Conservation (phyloP, 495 filamentous ascomycete species). For the Cenococcum geophilum region DNA sequence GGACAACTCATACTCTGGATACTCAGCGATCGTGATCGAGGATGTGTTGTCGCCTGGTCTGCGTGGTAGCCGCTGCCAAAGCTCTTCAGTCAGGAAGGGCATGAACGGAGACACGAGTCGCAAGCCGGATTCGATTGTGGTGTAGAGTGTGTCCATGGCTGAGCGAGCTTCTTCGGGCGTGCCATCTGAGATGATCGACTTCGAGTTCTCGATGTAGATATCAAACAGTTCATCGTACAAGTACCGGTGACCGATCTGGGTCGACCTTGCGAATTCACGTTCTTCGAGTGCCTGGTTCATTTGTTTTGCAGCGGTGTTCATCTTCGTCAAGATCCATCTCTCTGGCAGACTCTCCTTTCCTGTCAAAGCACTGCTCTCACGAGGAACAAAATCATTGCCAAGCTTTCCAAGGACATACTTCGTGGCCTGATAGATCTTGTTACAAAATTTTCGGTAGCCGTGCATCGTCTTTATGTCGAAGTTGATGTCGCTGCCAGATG, state of each 20-base stretch:
- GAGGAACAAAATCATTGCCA: conserved; percentile 65
- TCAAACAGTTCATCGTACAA: conserved; percentile 62
- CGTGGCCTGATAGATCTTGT: conserved; percentile 88
- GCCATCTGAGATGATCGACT: conserved; percentile 61
- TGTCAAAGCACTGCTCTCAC: conserved; percentile 47
- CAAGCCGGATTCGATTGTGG: conserved; percentile 61
- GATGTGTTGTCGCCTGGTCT: conserved; percentile 54
- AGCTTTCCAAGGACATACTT: conserved; percentile 80
- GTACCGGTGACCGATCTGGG: conserved; percentile 60
- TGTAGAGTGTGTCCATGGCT: conserved; percentile 47
- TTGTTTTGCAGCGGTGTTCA: conserved; percentile 65
- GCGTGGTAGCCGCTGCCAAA: conserved; percentile 63
- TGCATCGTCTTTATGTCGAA: conserved; percentile 82
- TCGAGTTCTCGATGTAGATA: conserved; percentile 73
- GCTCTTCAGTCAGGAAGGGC: conserved; percentile 71
- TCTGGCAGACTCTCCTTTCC: conserved; percentile 68
- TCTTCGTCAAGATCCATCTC: conserved; percentile 78
- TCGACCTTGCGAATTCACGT: conserved; percentile 64
- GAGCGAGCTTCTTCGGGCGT: conserved; percentile 44
- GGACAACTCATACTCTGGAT: conserved; percentile 46
- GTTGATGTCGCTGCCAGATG: too few species aligned
- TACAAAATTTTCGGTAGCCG: conserved; percentile 80
- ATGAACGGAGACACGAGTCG: conserved; percentile 69
- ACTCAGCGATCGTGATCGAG: conserved; percentile 63
- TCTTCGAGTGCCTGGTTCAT: conserved; percentile 63